Base-by-base conservation (phyloP, 441 rosid species). In the Brassica balearica region DNA sequence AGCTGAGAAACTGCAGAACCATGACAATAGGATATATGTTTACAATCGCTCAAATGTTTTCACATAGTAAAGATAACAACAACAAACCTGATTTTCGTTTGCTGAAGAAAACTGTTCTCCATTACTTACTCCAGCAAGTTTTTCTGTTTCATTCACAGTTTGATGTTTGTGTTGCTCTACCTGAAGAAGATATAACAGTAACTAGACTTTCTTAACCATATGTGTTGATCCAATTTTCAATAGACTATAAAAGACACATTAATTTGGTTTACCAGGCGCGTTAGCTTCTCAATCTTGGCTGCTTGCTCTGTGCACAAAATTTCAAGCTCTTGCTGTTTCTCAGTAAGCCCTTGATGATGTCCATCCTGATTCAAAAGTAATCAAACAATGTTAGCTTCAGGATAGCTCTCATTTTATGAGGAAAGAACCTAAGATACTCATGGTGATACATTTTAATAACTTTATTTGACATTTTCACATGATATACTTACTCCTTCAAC, bases 261-360 rank as follows among this genome's bases (percentile, higher is more conserved):
- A 69, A 73, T 73, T 48, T 82, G 67, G 71, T 63, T 85, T 78
- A 93, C 97, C 91, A 86, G 79, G 34, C 46, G 81, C 65, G 78
- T 92, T 65, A 96, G 86, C 83, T 83, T 86, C 86, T 92, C 88
- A 79, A 96, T 92, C 86, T 86, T 87, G 73, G 94, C 91, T 74
- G 90, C 97, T 80, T 96, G 98, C 80, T 91, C 91, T 80, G 43
- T 59, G 75, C 97, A 93, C 71, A 89, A 22, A 19, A 29, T 85
- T 89, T 96, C 90, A 27, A 96, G 97, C 82, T 89, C 92, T 56
- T 81, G 77, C 80, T 74, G 89, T 80, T 84, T 88, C 72, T 78
- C 83, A 8, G 25, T 41, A 72, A 84, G 82, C 36, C 80, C 84
- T 65, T 81, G 80, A 46, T 78, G 82, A 63, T 46, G 59, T 55